These are phyloP conservation scores for Backusella australiensis DNA, from an alignment of 192 early-diverging fungal genomes.

Conservation along the genomic window DNA sequence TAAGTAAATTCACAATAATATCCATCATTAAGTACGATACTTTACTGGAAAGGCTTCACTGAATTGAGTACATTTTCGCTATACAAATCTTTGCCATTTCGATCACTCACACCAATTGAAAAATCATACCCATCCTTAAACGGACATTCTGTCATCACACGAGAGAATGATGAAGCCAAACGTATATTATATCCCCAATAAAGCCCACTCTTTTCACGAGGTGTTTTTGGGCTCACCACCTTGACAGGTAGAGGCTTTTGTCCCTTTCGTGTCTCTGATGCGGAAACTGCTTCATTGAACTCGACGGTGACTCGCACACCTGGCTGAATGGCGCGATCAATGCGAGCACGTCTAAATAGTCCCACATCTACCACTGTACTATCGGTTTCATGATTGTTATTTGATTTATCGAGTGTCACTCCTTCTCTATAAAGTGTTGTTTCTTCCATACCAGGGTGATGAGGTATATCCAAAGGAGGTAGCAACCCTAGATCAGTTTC, in stretches of 20 bases:
- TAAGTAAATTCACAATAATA: too few relatives aligned
- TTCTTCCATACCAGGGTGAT: constrained; percentile 63
- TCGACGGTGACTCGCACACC: constrained; percentile 64
- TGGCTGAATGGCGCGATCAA: constrained; percentile 52
- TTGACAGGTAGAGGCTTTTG: constrained; percentile 47
- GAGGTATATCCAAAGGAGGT: constrained; percentile 65
- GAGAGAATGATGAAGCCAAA: constrained; percentile 53
- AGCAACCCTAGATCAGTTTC: constrained; percentile 40
- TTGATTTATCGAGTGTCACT: constrained; percentile 44
- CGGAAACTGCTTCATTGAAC: constrained; percentile 27
- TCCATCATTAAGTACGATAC: background rate
- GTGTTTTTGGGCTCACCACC: constrained; percentile 57
- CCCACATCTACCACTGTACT: constrained; percentile 55
- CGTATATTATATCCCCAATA: constrained; percentile 73
- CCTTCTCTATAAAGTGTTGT: constrained; percentile 59
- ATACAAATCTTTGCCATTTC: constrained; percentile 32
- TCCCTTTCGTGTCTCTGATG: constrained; percentile 22
- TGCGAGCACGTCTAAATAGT: constrained; percentile 42
- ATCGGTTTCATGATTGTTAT: constrained; percentile 9
- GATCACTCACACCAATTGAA: constrained; percentile 61
- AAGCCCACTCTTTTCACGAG: constrained; percentile 55
- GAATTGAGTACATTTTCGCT: background rate
- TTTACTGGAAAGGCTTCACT: constrained; percentile 26
- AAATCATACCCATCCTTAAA: constrained; percentile 66
- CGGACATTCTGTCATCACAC: constrained; percentile 59